These are phyloP conservation scores for Ogataea corticis DNA, from an alignment of 805 yeast genomes.

Conservation along the genomic window DNA sequence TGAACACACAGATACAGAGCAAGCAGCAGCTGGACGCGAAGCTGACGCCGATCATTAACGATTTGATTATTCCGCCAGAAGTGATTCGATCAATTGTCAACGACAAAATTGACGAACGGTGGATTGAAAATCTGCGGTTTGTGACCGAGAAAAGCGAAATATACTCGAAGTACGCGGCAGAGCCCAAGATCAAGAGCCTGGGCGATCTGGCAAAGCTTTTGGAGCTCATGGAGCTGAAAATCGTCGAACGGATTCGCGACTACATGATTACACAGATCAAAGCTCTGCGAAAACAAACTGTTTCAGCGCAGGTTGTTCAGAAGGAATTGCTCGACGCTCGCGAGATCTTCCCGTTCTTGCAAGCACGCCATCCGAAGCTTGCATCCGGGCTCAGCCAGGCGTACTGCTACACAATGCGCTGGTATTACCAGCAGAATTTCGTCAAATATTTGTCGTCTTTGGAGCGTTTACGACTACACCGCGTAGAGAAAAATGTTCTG, in stretches of 20 bases:
- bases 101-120: conserved; percentile 56
- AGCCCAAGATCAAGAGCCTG: conserved; percentile 17
- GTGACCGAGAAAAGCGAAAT: conserved; percentile 58
- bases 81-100: conserved; percentile 56
- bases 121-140: conserved; percentile 68
- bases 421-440: conserved; percentile 87
- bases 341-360: conserved; percentile 60
- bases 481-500: conserved; percentile 47
- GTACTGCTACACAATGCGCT: conserved; percentile 82
- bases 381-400: conserved; percentile 78
- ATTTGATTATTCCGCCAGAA: conserved; percentile 73
- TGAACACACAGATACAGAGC: conserved; percentile 47
- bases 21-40: conserved; percentile 50
- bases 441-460: conserved; percentile 73
- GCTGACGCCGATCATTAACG: conserved; percentile 75
- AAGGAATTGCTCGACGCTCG: conserved; percentile 59
- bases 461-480: conserved; percentile 57
- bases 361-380: conserved; percentile 53
- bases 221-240: conserved; percentile 56
- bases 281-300: conserved; percentile 59
- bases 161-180: conserved; percentile 41
- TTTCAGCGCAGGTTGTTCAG: conserved; percentile 76
- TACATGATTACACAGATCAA: conserved; percentile 66
- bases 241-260: conserved; percentile 75
- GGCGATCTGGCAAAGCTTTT: conserved; percentile 37